Base-by-base conservation (phyloP, 2,329 filamentous ascomycete genomes). In the Arthrobotrys musiformis region DNA sequence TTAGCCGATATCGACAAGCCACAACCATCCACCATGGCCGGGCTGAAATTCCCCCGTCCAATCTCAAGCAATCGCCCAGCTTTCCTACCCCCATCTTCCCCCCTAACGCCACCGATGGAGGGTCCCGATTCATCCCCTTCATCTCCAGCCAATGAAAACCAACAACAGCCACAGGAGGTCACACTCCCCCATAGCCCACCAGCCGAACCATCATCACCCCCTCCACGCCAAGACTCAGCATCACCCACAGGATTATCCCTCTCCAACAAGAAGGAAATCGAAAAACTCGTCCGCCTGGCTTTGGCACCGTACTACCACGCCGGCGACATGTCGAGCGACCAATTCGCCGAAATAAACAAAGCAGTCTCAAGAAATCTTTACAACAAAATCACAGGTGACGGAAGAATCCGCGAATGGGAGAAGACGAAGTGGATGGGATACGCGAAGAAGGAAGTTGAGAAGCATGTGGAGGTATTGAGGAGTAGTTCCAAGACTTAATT, bases 281-380 rank as follows among this genome's bases (percentile, higher is more conserved):
- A 93, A 82, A 90, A 90, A 80, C 93, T 98, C 84, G 95, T 98
- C 80, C 92, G 93, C 79, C 86, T 88, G 46, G 93, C 92, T 4
- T 86, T 99, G 48, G 92, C 92, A 80, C 93, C 94, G 33, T 89
- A 93, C 79, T 98, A 90, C 78, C 91, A 91, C 46, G 90, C 91
- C 80, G 89, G 91, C 8, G 73, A 77, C 79, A 88, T 98, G 78
- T 93, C 90, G 17, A 92, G 93, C 80, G 92, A 97, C 75, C 91
- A 97, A 83, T 99, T 97, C 83, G 94, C 93, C 1, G 89, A 90
- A 70, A 97, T 98, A 84, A 98, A 98, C 82, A 90, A 93, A 78
- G 91, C 92, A 76, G 90, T 98, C 35, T 97, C 93, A 46, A 91
- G 93, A 72, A 92, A 91, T 84, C 86, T 99, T 73, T 99, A 99